Conservation (phyloP, 176 grass and related monocot genomes). For the Typha latifolia region DNA sequence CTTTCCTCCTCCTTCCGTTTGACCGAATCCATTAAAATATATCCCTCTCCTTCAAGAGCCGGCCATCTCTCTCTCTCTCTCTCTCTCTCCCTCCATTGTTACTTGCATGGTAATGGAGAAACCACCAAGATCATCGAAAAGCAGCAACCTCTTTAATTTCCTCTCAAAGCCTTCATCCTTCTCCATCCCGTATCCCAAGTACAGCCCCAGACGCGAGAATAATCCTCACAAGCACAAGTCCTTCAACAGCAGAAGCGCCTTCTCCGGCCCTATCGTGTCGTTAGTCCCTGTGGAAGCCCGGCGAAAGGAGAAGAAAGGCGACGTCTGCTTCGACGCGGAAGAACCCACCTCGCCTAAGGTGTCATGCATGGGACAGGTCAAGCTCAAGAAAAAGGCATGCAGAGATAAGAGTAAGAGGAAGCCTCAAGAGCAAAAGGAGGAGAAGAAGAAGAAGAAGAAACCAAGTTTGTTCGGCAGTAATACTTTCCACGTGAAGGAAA, state of each 20-base stretch:
- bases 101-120: background rate
- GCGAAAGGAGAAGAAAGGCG: slow-evolving; percentile 5
- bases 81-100: no score
- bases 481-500: background rate
- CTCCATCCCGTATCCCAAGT: slow-evolving; percentile 17
- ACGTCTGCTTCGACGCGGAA: slow-evolving; percentile 19
- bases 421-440: slow-evolving; percentile 12
- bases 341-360: slow-evolving; percentile 86
- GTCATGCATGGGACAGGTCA: slow-evolving; percentile 89
- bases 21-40: no score
- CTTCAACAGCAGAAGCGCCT: slow-evolving; percentile 47
- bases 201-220: slow-evolving; percentile 2
- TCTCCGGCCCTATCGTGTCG: slow-evolving; percentile 66
- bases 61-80: no score
- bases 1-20: no score
- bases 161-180: slow-evolving; percentile 43
- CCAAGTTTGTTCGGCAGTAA: no score
- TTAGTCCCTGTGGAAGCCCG: slow-evolving; percentile 70
- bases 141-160: slow-evolving; percentile 40
- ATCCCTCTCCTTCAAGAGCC: no score
- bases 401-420: slow-evolving; percentile 8
- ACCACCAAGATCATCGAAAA: slow-evolving; percentile 19
- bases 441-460: slow-evolving; percentile 6
- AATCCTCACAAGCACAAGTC: background rate
- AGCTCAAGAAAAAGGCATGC: slow-evolving; percentile 30